Conservation (phyloP, 1,284 basidiomycete species). For the Papiliotrema nemorosa region DNA sequence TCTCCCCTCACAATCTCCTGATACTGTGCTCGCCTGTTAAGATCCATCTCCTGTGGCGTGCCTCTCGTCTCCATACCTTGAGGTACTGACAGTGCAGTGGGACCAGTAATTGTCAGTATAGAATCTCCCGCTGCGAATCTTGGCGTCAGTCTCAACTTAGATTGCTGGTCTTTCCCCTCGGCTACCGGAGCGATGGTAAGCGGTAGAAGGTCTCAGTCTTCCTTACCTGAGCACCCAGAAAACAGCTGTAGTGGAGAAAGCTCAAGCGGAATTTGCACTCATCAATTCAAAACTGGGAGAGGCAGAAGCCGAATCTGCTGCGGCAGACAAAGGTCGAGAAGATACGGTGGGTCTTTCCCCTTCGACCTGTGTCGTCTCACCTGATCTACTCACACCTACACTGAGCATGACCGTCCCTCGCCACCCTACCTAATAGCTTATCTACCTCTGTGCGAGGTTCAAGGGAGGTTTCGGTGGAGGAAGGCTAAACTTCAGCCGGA, state of each 20-base stretch:
- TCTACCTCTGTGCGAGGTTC: neutral
- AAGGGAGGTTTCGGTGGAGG: neutral
- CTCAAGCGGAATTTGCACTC: constrained; percentile 54
- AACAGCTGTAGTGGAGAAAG: constrained; percentile 56
- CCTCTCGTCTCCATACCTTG: neutral
- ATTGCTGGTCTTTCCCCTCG: constrained; percentile 90
- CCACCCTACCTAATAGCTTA: too few species aligned
- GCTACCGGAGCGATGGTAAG: constrained; percentile 71
- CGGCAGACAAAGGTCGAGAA: constrained; percentile 59
- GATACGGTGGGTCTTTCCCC: constrained; percentile 59
- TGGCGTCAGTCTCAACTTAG: constrained; percentile 47
- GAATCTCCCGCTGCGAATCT: neutral
- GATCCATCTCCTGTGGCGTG: too few species aligned
- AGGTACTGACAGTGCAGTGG: constrained; percentile 51
- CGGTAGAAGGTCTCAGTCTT: neutral
- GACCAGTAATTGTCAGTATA: constrained; percentile 73
- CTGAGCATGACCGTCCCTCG: too few species aligned
- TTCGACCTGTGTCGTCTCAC: too few species aligned
- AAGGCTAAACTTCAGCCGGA: constrained; percentile 52
- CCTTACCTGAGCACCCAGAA: constrained; percentile 50
- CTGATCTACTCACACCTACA: too few species aligned
- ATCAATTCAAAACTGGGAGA: constrained; percentile 47
- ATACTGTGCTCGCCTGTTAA: neutral
- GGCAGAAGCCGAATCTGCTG: constrained; percentile 50
- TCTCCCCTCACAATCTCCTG: neutral